These are phyloP conservation scores for Elaeis guineensis DNA, from an alignment of 176 grass and related monocot species.

Conservation along the genomic window DNA sequence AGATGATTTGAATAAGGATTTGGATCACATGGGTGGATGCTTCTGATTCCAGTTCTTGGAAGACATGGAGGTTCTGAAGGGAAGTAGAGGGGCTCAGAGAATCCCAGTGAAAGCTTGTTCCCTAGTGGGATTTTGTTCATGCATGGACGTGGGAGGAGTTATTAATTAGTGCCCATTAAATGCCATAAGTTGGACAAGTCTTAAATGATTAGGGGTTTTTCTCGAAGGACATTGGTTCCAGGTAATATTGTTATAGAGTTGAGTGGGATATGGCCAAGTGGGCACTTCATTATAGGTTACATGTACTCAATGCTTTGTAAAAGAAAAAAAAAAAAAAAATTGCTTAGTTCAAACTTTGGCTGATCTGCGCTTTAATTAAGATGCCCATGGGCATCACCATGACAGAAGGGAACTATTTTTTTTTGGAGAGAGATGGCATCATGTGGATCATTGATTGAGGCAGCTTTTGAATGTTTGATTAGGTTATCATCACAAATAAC, in stretches of 20 bases:
- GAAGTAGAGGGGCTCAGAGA: not conserved
- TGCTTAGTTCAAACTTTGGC: not conserved
- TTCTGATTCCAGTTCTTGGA: not conserved
- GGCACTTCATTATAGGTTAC: not conserved
- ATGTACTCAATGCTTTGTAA: too few relatives aligned
- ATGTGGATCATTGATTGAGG: not conserved
- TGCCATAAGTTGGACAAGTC: not conserved
- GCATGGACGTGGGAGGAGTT: not conserved
- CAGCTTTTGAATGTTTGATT: not conserved
- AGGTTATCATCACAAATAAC: not conserved
- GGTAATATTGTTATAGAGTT: not conserved
- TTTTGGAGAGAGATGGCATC: not conserved
- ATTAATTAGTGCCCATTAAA: not conserved
- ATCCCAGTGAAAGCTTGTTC: constrained; percentile 1
- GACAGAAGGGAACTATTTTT: not conserved
- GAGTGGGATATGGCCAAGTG: not conserved
- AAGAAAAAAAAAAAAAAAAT: not conserved
- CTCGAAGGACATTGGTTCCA: not conserved
- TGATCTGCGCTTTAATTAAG: not conserved
- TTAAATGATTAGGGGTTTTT: too few relatives aligned
- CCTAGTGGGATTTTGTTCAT: not conserved
- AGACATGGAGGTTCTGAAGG: not conserved
- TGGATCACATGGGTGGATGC: constrained; percentile 3
- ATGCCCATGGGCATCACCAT: not conserved
- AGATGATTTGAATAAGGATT: not conserved